Evolutionary conservation across 2,329 filamentous ascomycete species (phyloP), one percentile per base, ranked within the genome.

Genomic region (Fusarium sp.): DNA sequence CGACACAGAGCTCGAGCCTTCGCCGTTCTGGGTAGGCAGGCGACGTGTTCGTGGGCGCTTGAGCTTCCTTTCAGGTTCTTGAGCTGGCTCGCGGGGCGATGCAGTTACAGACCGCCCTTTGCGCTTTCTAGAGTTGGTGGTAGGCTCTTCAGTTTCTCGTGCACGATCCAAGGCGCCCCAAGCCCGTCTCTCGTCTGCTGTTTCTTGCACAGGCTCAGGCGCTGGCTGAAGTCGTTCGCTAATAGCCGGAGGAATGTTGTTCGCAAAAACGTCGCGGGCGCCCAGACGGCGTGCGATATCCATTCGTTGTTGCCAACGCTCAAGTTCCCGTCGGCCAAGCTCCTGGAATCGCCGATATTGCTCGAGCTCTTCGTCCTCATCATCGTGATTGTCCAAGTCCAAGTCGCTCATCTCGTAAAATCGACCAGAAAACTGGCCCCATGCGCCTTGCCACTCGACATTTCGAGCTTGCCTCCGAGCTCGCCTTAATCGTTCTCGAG

Each of bases 91-190:
- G 8, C 84, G 84, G 4, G 92, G 92, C 9, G 93, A 95, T 14
- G 88, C 87, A 15, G 91, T 92, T 3, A 87, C 84, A 6, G 94
- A 97, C 42, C 86, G 84, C 10, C 85, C 83, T 77, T 94, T 96
- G 55, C 94, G 89, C 82, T 97, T 94, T 63, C 92, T 89, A 54
- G 84, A 83, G 66, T 83, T 85, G 44, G 87, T 81, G 54, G 75
- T 80, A 24, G 85, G 80, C 66, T 83, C 85, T 69, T 92, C 87
- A 20, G 88, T 86, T 66, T 95, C 91, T 70, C 93, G 88, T 45
- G 93, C 94, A 78, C 91, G 92, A 73, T 98, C 95, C 68, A 98
- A 91, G 22, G 92, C 94, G 68, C 94, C 93, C 96, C 95, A 98
- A 6, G 95, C 94, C 62, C 90, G 87, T 57, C 91, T 86, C 79